These are phyloP conservation scores for Penicillium arizonense DNA, from an alignment of 495 filamentous ascomycete genomes.

Conservation along the genomic window DNA sequence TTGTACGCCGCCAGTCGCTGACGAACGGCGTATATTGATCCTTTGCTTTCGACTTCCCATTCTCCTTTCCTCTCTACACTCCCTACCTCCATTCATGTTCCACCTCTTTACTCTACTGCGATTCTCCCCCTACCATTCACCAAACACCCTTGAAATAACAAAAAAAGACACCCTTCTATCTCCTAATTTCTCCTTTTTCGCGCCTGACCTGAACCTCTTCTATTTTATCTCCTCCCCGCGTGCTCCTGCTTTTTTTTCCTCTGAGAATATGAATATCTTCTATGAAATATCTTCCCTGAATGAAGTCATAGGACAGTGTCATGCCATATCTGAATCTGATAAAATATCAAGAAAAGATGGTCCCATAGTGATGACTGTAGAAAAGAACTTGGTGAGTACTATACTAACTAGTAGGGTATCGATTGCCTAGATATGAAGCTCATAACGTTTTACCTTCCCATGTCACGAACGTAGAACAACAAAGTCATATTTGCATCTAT, in stretches of 20 bases:
- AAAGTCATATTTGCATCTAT: too few relatives aligned
- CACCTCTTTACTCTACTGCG: conserved; percentile 1
- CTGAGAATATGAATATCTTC: neutral
- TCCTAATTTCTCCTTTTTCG: neutral
- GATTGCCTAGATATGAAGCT: too few relatives aligned
- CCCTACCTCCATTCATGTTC: neutral
- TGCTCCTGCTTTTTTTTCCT: neutral
- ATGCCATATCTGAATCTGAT: neutral
- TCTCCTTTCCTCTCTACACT: conserved; percentile 11
- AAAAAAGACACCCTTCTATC: conserved; percentile 4
- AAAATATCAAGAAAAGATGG: neutral
- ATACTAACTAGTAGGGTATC: too few relatives aligned
- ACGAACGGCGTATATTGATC: conserved; percentile 5
- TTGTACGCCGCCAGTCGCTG: neutral
- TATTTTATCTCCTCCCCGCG: neutral
- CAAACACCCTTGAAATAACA: conserved; percentile 3
- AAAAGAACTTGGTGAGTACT: too few relatives aligned
- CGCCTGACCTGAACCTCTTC: neutral
- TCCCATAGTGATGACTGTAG: too few relatives aligned
- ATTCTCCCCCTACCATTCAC: neutral
- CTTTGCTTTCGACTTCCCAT: conserved; percentile 8
- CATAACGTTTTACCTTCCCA: too few relatives aligned
- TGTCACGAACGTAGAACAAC: too few relatives aligned
- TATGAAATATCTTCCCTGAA: neutral
- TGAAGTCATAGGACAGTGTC: neutral